A percentile compares a stretch with the other conserved stretches of the same genome.
phyloP scores from a whole-genome alignment of 2,329 filamentous ascomycete species.

The Sordariomycetes sp. region DNA sequence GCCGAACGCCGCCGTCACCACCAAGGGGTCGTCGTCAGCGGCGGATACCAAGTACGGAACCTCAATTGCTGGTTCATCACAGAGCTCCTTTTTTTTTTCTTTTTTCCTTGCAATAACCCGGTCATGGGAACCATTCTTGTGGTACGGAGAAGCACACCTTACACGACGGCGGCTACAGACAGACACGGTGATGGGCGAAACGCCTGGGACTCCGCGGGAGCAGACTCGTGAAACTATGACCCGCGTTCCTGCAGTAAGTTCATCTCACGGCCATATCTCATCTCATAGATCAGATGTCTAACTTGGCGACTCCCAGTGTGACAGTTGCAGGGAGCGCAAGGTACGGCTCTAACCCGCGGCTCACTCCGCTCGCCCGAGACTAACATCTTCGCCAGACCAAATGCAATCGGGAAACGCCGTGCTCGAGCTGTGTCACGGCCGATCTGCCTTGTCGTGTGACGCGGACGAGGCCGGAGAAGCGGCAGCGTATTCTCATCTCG shows the following conservation, averaged over 20 bases:
- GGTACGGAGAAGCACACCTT: too few relatives aligned
- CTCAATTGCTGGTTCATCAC: too few relatives aligned
- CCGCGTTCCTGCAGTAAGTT: neutral
- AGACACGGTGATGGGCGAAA: neutral
- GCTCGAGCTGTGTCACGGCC: constrained; percentile 15
- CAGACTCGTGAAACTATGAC: neutral
- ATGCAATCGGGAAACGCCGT: constrained; percentile 15
- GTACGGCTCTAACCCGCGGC: neutral
- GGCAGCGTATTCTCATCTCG: constrained; percentile 16
- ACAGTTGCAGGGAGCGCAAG: neutral
- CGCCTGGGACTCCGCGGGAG: neutral
- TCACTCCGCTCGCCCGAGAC: neutral
- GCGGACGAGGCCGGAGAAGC: constrained; percentile 12
- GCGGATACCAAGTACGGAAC: neutral
- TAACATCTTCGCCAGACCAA: constrained; percentile 11
- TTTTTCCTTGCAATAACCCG: too few relatives aligned
- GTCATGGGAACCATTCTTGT: too few relatives aligned
- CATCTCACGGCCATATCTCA: neutral
- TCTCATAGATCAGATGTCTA: neutral
- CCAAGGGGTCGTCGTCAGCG: neutral
- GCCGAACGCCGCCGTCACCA: neutral
- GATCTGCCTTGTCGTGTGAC: constrained; percentile 13
- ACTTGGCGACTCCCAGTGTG: neutral
- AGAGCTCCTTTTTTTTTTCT: too few relatives aligned
- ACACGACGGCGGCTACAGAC: neutral